Conservation (phyloP, 202 grass and related monocot genomes). For the Cymbopogon flexuosus region DNA sequence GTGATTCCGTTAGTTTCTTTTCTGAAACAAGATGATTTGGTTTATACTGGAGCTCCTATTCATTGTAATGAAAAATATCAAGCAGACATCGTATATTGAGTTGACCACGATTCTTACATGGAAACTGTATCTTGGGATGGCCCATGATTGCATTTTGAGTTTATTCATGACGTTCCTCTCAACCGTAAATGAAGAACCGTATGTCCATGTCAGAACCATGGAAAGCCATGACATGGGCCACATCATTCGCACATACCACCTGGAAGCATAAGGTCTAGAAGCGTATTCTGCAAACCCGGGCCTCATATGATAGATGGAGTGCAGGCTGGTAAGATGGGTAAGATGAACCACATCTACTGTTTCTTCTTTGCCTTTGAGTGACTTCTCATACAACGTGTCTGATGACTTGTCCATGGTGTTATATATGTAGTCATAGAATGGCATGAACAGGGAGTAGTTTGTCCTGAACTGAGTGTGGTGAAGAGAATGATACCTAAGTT, state of each 20-base stretch:
- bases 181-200: slow-evolving; percentile 65
- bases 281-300: slow-evolving; percentile 67
- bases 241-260: slow-evolving; percentile 62
- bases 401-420: slow-evolving; percentile 82
- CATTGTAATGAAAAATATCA: not conserved
- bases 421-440: slow-evolving; percentile 94
- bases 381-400: slow-evolving; percentile 58
- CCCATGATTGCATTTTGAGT: slow-evolving; percentile 85
- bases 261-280: slow-evolving; percentile 58
- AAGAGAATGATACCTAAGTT: slow-evolving; percentile 76
- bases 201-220: slow-evolving; percentile 58
- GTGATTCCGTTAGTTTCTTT: not conserved
- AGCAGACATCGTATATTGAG: not conserved
- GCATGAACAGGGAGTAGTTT: slow-evolving; percentile 93
- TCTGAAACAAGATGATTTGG: not conserved
- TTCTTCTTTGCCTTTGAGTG: slow-evolving; percentile 54
- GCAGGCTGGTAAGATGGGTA: slow-evolving; percentile 70
- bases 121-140: slow-evolving; percentile 80
- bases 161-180: slow-evolving; percentile 67
- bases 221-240: slow-evolving; percentile 61
- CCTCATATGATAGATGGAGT: slow-evolving; percentile 76
- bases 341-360: slow-evolving; percentile 66
- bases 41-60: not conserved
- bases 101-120: slow-evolving; percentile 14
- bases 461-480: slow-evolving; percentile 92